A percentile compares a stretch with the other conserved stretches of the same genome.
Conservation (phyloP, 345 rosid genomes). For the Combretum micranthum region DNA sequence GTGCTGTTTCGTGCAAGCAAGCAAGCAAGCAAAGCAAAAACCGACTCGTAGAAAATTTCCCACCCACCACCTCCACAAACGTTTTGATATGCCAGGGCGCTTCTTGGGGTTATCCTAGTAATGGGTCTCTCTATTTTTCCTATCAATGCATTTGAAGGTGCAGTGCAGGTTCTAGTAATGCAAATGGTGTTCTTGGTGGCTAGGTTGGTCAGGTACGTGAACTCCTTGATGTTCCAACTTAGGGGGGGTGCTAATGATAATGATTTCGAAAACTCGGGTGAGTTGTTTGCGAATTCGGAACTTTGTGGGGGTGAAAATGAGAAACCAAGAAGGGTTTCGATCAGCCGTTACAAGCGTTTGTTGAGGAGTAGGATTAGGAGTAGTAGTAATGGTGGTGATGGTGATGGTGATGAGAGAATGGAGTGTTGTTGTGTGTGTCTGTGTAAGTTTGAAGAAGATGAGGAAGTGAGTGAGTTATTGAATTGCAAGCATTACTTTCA, state of each 20-base stretch:
- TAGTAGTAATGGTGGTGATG: not conserved
- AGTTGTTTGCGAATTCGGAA: constrained; percentile 13
- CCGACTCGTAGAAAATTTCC: too few species aligned
- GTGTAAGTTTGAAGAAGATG: constrained; percentile 60
- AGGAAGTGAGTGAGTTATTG: constrained; percentile 65
- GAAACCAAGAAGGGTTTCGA: constrained; percentile 32
- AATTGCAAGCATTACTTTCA: constrained; percentile 84
- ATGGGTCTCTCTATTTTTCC: constrained; percentile 83
- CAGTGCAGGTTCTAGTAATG: constrained; percentile 58
- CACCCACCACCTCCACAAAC: too few species aligned
- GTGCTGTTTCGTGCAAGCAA: too few species aligned
- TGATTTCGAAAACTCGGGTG: constrained; percentile 14
- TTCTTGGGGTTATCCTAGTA: not conserved
- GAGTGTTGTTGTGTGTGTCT: constrained; percentile 75
- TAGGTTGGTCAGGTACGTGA: constrained; percentile 45
- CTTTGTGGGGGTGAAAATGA: constrained; percentile 3
- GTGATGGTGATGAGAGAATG: not conserved
- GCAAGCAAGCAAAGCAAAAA: too few species aligned
- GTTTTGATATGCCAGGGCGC: too few species aligned
- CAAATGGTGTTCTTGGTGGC: constrained; percentile 56
- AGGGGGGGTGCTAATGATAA: constrained; percentile 10
- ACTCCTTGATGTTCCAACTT: constrained; percentile 38
- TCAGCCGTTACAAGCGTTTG: constrained; percentile 46
- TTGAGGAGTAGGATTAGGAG: not conserved
- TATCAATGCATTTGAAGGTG: constrained; percentile 41